Evolutionary conservation across 768 basidiomycete genomes (phyloP).

Genomic region (Leccinum variicolor): DNA sequence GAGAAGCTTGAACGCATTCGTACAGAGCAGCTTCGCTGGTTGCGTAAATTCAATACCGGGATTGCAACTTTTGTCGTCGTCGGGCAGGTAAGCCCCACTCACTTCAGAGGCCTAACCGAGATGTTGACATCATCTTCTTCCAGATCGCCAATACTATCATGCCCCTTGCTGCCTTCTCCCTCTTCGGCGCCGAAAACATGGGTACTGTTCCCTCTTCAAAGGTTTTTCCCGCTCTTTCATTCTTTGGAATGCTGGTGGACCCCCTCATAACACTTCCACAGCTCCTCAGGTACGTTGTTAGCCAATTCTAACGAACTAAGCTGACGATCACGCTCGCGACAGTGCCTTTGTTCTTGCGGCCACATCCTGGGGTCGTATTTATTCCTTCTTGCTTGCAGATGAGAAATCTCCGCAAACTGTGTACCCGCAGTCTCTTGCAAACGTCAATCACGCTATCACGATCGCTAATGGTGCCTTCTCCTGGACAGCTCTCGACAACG

Average conservation of each 20-base stretch:
- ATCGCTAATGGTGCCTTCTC: slow-evolving; percentile 22
- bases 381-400: slow-evolving; percentile 25
- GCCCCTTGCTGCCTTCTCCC: slow-evolving; percentile 31
- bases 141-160: slow-evolving; percentile 28
- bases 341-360: slow-evolving; percentile 25
- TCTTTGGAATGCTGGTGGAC: slow-evolving; percentile 32
- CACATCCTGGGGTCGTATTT: slow-evolving; percentile 29
- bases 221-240: slow-evolving; percentile 29
- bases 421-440: not conserved
- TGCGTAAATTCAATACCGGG: slow-evolving; percentile 24
- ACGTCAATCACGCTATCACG: slow-evolving; percentile 19
- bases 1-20: slow-evolving; percentile 22
- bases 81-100: slow-evolving; percentile 16
- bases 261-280: slow-evolving; percentile 29
- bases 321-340: not conserved
- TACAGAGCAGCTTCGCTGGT: slow-evolving; percentile 22
- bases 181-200: slow-evolving; percentile 28
- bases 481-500: slow-evolving; percentile 17
- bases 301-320: not conserved
- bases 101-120: not conserved
- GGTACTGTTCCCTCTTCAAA: slow-evolving; percentile 17
- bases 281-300: slow-evolving; percentile 21
- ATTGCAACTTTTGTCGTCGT: slow-evolving; percentile 25
- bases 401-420: slow-evolving; percentile 16
- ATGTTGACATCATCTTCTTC: slow-evolving; percentile 1